Conservation (phyloP, 371 early-diverging fungal species). For the Coemansia sp. region DNA sequence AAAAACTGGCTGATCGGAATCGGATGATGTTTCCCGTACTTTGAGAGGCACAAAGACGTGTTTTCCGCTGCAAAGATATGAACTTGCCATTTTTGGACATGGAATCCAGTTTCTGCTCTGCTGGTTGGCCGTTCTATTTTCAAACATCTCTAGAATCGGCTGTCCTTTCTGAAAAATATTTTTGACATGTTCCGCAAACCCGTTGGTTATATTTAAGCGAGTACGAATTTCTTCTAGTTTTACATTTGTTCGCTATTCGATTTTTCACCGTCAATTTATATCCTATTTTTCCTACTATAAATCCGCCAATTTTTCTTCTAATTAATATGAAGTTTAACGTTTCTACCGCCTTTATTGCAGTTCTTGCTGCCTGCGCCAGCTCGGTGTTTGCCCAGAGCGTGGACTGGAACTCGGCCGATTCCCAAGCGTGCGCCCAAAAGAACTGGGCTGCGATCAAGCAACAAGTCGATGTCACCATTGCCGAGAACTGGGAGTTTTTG, state of each 20-base stretch:
- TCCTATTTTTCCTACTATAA: not conserved
- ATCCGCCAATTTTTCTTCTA: not conserved
- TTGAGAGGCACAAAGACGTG: too few species aligned
- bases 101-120: not conserved
- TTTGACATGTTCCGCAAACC: not conserved
- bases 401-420: slow-evolving; percentile 22
- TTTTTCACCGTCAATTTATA: not conserved
- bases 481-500: slow-evolving; percentile 12
- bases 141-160: not conserved
- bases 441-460: slow-evolving; percentile 30
- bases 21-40: not conserved
- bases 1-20: not conserved
- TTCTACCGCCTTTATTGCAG: slow-evolving; percentile 3
- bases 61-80: not conserved
- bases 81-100: slow-evolving; percentile 1
- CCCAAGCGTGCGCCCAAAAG: slow-evolving; percentile 21
- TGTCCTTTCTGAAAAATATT: not conserved
- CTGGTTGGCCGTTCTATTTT: not conserved
- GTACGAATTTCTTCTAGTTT: too few species aligned
- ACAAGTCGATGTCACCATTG: slow-evolving; percentile 15
- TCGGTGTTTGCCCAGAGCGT: slow-evolving; percentile 9
- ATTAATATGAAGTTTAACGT: slow-evolving; percentile 13
- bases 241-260: not conserved
- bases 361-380: not conserved
- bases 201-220: too few species aligned